Percentiles rank a stretch among this genome's conserved stretches.
Evolutionary conservation across 225 moss, liverwort and hornwort genomes (phyloP).

Genomic region (Polytrichum commune): DNA sequence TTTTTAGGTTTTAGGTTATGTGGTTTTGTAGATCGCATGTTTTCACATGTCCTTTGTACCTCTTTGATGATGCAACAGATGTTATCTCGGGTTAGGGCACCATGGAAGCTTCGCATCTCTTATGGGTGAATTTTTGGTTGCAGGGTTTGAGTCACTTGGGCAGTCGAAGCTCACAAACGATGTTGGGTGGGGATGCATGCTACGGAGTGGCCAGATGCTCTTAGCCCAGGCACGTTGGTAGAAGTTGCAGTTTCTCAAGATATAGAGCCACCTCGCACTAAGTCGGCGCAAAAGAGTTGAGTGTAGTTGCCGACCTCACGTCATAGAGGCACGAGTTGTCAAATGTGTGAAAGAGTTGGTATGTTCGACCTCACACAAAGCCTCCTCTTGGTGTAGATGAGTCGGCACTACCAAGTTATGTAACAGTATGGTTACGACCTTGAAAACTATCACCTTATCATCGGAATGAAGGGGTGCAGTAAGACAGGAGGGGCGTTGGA

Average conservation of each 20-base stretch:
- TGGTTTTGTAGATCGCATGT: no score
- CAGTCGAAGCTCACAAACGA: slow-evolving; percentile 83
- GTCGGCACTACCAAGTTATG: background rate
- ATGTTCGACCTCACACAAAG: background rate
- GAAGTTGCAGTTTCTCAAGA: no score
- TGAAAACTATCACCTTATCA: no score
- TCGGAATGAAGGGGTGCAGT: no score
- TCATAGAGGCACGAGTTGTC: background rate
- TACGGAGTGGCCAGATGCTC: slow-evolving; percentile 99
- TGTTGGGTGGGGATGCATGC: slow-evolving; percentile 99
- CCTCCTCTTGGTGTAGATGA: background rate
- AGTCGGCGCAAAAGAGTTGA: background rate
- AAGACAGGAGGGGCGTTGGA: no score
- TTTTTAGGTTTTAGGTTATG: background rate
- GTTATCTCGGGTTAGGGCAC: no score
- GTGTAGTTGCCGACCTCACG: background rate
- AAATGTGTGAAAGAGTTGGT: background rate
- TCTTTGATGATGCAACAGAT: no score
- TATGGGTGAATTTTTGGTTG: slow-evolving; percentile 15
- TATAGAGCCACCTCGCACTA: background rate
- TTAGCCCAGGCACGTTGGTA: slow-evolving; percentile 74
- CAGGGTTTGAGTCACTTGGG: slow-evolving; percentile 87
- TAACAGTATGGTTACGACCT: background rate
- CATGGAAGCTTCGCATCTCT: background rate
- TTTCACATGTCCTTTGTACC: no score